Evolutionary conservation across 164 flowering plant genomes (phyloP), one percentile per base, ranked within the genome.

Genomic region (Piper betle): DNA sequence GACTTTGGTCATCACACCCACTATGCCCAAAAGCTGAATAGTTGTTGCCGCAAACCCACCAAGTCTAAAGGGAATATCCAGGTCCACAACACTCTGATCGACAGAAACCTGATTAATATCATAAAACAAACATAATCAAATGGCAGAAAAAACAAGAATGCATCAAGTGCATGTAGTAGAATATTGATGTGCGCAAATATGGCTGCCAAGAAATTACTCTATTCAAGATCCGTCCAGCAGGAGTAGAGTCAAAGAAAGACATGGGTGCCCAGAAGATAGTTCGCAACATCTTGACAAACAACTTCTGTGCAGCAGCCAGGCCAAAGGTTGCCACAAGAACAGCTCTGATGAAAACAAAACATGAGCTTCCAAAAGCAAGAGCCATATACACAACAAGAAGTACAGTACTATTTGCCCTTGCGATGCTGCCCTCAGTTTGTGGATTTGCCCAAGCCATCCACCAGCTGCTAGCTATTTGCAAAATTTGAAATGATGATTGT

Each of bases 381-480:
- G 87, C 88, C 91, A 88, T 91, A 69, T 85, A 93, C 64, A 93
- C 97, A 68, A 74, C 74, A 69, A 93, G 80, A 73, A 93, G 96
- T 40, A 78, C 78, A 79, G 78, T 69, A 48, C 77, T 80, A 61
- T 79, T 86, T 7, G 88, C 83, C 72, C 72, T 84, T 6, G 99
- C 85, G 37, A 71, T 66, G 63, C 79, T 96, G 37, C 93, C 97
- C 65, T 76, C 73, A 18, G 97, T 88, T 73, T 91, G 99, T 48
- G 99, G 99, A 70, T 86, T 90, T 50, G 99, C 97, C 97, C 97
- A 93, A 39, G 99, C 99, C 99, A 93, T 93, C 99, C 99, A 93
- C 96, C 96, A 93, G 68, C 75, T 93, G 71, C 97, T 84, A 54
- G 93, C 96, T 72, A 93, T 93, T 69, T 93, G 97, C 64, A 93